These are phyloP conservation scores for Eimeria tenella DNA, from an alignment of 169 alveolate species.

Conservation along the genomic window DNA sequence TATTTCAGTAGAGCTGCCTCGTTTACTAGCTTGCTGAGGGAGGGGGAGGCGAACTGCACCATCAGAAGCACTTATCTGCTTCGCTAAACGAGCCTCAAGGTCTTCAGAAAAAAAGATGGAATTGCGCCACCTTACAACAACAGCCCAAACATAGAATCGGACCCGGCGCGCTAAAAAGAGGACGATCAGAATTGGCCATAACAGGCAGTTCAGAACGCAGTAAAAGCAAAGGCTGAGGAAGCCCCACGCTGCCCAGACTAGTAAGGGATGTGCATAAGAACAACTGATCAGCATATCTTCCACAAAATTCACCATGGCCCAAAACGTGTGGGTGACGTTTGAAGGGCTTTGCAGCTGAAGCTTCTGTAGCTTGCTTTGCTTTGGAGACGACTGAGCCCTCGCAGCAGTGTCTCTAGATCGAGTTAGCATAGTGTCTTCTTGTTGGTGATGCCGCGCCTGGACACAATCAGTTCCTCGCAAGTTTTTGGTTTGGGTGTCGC, in stretches of 20 bases:
- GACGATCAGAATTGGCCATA: conserved; percentile 14
- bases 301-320: conserved; percentile 14
- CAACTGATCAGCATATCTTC: neutral
- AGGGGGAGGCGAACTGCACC: neutral
- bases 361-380: neutral
- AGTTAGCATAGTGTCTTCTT: too few species aligned
- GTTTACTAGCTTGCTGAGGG: neutral
- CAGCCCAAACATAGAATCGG: neutral
- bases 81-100: neutral
- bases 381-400: neutral
- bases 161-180: conserved; percentile 27
- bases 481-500: too few species aligned
- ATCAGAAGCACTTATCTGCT: neutral
- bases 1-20: neutral
- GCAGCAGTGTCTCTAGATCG: too few species aligned
- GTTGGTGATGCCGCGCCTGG: too few species aligned
- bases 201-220: conserved; percentile 33
- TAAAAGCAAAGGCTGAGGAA: conserved; percentile 8
- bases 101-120: conserved; percentile 39
- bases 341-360: neutral
- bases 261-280: neutral
- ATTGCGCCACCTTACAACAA: neutral
- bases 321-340: neutral
- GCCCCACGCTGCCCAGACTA: conserved; percentile 32
- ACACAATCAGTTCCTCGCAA: too few species aligned